Percentiles rank a stretch among this genome's conserved stretches.
Evolutionary conservation across 495 filamentous ascomycete genomes (phyloP).

Genomic region (Alectoria sarmentosa): DNA sequence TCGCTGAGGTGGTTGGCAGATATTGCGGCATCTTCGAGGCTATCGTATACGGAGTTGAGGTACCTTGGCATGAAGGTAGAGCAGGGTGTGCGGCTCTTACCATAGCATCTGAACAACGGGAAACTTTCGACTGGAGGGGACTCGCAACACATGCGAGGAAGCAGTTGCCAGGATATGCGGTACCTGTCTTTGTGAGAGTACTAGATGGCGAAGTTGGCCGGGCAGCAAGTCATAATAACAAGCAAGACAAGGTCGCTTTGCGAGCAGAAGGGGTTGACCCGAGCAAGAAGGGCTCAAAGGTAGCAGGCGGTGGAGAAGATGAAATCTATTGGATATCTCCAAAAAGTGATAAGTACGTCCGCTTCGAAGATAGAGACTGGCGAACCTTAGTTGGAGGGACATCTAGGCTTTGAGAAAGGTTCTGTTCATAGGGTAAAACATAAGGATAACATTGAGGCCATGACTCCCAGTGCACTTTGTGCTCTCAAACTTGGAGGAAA

Average conservation of each 20-base stretch:
- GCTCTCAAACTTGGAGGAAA: not conserved
- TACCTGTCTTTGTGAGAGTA: conserved; percentile 66
- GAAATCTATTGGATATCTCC: conserved; percentile 49
- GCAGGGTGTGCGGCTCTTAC: conserved; percentile 60
- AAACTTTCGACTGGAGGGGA: conserved; percentile 45
- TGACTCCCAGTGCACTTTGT: not conserved
- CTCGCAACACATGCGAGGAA: conserved; percentile 47
- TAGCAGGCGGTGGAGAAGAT: conserved; percentile 40
- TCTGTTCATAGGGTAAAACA: not conserved
- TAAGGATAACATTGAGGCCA: not conserved
- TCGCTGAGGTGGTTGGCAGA: conserved; percentile 57
- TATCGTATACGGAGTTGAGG: conserved; percentile 68
- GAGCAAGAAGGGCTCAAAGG: conserved; percentile 41
- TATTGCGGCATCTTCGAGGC: conserved; percentile 64
- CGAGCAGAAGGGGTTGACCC: conserved; percentile 66
- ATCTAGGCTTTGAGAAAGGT: conserved; percentile 2
- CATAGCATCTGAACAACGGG: conserved; percentile 34
- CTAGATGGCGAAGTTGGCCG: conserved; percentile 42
- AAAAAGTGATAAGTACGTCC: conserved; percentile 46
- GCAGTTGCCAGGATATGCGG: conserved; percentile 65
- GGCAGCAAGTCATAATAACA: conserved; percentile 68
- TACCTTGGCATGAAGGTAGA: conserved; percentile 65
- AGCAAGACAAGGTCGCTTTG: conserved; percentile 73
- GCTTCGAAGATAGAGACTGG: conserved; percentile 54
- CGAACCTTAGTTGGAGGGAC: conserved; percentile 40